These are phyloP conservation scores for Cyberlindnera subsufficiens DNA, from an alignment of 805 yeast species.

Conservation along the genomic window DNA sequence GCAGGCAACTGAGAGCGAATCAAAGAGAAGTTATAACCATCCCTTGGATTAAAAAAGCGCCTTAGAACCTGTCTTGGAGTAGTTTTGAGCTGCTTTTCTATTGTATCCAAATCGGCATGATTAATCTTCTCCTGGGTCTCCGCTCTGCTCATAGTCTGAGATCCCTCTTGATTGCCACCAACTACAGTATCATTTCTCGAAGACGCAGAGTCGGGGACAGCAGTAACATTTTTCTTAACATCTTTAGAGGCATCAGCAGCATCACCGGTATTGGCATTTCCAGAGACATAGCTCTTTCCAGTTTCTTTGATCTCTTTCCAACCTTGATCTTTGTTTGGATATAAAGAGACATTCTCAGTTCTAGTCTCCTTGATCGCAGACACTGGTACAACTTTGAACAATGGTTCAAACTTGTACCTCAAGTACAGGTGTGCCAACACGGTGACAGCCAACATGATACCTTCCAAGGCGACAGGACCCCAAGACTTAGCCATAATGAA, in stretches of 20 bases:
- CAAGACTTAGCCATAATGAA: conserved; percentile 75
- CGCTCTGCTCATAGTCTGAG: background rate
- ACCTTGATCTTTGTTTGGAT: conserved; percentile 67
- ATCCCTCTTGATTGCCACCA: conserved; percentile 2
- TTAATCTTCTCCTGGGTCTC: conserved; percentile 20
- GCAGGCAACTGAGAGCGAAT: conserved; percentile 36
- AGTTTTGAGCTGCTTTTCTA: conserved; percentile 13
- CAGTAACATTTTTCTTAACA: conserved; percentile 12
- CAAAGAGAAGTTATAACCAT: conserved; percentile 37
- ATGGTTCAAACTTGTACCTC: conserved; percentile 53
- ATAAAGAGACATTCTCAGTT: conserved; percentile 32
- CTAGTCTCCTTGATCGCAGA: conserved; percentile 40
- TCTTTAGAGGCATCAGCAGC: conserved; percentile 22
- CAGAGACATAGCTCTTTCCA: conserved; percentile 33
- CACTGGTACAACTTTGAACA: conserved; percentile 65
- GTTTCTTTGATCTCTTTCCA: conserved; percentile 45
- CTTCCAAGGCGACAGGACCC: conserved; percentile 73
- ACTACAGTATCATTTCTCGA: conserved; percentile 25
- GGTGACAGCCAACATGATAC: conserved; percentile 50
- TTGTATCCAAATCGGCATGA: conserved; percentile 15
- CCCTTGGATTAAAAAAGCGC: conserved; percentile 36
- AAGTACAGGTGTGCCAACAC: conserved; percentile 53
- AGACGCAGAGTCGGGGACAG: conserved; percentile 24
- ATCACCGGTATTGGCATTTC: conserved; percentile 9
- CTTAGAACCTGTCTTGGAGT: conserved; percentile 13